These are phyloP conservation scores for Alternaria incomplexa DNA, from an alignment of 2,329 filamentous ascomycete genomes.

Conservation along the genomic window DNA sequence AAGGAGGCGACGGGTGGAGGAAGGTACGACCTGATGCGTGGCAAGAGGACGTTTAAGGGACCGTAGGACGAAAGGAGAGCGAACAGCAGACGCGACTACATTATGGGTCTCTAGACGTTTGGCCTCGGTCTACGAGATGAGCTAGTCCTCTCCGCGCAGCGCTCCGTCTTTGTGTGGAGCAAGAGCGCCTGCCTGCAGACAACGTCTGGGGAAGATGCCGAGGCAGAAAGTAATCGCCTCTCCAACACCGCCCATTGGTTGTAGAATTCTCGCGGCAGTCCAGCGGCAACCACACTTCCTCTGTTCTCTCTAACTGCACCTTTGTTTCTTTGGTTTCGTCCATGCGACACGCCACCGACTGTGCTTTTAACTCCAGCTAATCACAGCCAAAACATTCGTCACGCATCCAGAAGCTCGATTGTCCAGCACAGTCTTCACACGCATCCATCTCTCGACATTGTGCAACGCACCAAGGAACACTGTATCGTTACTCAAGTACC, in stretches of 20 bases:
- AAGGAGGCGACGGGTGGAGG: not conserved
- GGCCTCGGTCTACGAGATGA: slow-evolving; percentile 22
- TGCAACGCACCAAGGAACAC: not conserved
- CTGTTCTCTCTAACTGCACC: not conserved
- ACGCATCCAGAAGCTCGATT: not conserved
- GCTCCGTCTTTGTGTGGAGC: slow-evolving; percentile 20
- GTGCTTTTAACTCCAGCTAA: not conserved
- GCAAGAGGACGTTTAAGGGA: not conserved
- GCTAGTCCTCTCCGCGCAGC: slow-evolving; percentile 25
- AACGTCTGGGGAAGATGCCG: slow-evolving; percentile 30
- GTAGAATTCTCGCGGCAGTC: not conserved
- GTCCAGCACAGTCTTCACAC: not conserved
- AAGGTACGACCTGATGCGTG: not conserved
- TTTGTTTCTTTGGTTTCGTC: not conserved
- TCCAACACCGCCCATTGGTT: not conserved
- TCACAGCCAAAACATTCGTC: not conserved
- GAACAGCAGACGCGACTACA: slow-evolving; percentile 11
- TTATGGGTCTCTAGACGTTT: slow-evolving; percentile 8
- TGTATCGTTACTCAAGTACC: not conserved
- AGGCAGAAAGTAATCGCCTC: slow-evolving; percentile 15
- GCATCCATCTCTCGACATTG: not conserved
- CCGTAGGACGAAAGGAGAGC: slow-evolving; percentile 3
- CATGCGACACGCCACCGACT: not conserved
- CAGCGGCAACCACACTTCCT: not conserved
- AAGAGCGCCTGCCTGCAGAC: not conserved